Percentiles rank a stretch among this genome's conserved stretches.
Evolutionary conservation across 2,329 filamentous ascomycete genomes (phyloP).

Genomic region (Gyromitra esculenta): DNA sequence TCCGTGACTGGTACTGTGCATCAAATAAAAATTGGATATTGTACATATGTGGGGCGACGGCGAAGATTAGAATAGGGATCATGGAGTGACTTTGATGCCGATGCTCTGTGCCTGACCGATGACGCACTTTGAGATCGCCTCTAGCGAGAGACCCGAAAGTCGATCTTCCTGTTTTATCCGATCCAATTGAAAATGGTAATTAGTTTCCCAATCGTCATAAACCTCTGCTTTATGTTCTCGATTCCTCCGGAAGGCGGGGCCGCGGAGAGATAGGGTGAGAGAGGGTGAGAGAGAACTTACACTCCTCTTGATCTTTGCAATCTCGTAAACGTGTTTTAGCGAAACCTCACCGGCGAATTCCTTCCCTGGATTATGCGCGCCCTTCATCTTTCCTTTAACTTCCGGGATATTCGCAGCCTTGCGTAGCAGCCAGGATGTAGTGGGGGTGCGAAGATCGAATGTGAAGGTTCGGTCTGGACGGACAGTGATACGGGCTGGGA

Average conservation of each 20-base stretch:
- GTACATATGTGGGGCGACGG: not conserved
- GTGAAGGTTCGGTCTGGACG: conserved; percentile 91
- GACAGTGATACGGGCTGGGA: conserved; percentile 89
- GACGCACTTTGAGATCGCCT: conserved; percentile 77
- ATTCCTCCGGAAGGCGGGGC: not conserved
- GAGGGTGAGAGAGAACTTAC: conserved; percentile 39
- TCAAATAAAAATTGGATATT: not conserved
- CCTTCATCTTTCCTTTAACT: conserved; percentile 79
- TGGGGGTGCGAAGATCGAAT: conserved; percentile 92
- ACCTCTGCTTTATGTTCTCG: not conserved
- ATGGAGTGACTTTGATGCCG: conserved; percentile 76
- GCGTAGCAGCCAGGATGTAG: conserved; percentile 89
- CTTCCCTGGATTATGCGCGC: conserved; percentile 79
- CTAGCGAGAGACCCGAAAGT: conserved; percentile 74
- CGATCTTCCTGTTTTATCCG: conserved; percentile 71
- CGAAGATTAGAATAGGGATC: conserved; percentile 12
- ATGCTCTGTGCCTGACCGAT: conserved; percentile 80
- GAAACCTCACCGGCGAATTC: conserved; percentile 79
- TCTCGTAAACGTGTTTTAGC: conserved; percentile 96
- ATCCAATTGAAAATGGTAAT: conserved; percentile 15
- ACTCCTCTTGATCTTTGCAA: conserved; percentile 87
- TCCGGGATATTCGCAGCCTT: conserved; percentile 80
- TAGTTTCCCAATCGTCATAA: not conserved
- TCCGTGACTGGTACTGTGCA: not conserved
- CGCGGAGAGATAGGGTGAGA: not conserved